Conservation (phyloP, 257 asterid genomes). For the Ehretia macrophylla region DNA sequence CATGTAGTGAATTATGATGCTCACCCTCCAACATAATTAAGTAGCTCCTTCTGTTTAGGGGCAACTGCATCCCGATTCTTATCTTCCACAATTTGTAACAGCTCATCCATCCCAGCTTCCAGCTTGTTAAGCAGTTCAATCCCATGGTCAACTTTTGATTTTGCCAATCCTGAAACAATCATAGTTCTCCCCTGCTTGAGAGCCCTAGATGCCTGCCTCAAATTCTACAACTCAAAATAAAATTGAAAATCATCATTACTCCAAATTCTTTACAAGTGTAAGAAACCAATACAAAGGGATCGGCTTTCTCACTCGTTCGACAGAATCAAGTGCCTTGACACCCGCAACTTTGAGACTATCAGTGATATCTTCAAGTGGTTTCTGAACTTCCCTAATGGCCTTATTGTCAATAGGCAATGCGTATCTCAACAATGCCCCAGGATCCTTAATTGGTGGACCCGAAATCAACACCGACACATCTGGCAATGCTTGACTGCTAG, state of each 20-base stretch:
- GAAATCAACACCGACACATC: conserved; percentile 88
- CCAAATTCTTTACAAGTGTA: not conserved
- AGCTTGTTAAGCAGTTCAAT: conserved; percentile 70
- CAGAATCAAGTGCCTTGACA: conserved; percentile 77
- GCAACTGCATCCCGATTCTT: conserved; percentile 72
- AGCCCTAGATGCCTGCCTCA: conserved; percentile 74
- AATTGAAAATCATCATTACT: not conserved
- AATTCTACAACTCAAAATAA: conserved; percentile 53
- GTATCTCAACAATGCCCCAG: conserved; percentile 83
- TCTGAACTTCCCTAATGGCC: conserved; percentile 95
- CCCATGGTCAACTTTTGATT: conserved; percentile 79
- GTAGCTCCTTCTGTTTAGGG: conserved; percentile 95
- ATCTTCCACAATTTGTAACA: conserved; percentile 71
- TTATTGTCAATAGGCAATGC: conserved; percentile 92
- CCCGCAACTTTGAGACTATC: conserved; percentile 91
- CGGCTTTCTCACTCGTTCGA: conserved; percentile 66
- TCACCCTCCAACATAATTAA: conserved; percentile 94
- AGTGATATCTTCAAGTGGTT: conserved; percentile 94
- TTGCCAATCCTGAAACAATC: conserved; percentile 83
- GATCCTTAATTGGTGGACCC: conserved; percentile 98
- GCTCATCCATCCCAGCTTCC: conserved; percentile 76
- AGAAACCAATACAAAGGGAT: not conserved
- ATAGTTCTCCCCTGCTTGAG: conserved; percentile 68
- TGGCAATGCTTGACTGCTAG: conserved; percentile 54
- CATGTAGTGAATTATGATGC: conserved; percentile 14